Base-by-base conservation (phyloP, 1,284 basidiomycete species). In the Waitea zeae region DNA sequence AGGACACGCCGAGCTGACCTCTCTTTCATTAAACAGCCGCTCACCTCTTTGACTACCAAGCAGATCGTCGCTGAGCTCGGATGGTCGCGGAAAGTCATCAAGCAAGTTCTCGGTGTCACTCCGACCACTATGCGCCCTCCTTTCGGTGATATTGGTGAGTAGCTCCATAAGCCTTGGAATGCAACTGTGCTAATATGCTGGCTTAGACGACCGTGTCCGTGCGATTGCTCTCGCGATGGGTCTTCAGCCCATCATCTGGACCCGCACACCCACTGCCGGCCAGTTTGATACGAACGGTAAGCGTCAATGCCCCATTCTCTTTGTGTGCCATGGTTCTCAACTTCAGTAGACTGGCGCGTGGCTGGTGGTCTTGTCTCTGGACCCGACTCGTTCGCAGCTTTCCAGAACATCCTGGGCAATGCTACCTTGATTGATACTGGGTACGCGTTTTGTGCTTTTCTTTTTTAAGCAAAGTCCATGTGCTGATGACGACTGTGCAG, bases 61-160 rank as follows among this genome's bases (percentile, higher is more conserved):
- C 64, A 95, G 59, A 72, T 96, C 40, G 86, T 96, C 14, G 89
- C 89, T 17, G 90, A 96, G 56, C 66, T 97, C 33, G 89, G 83
- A 31, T 96, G 86, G 81, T 84, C 87, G 38, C 80, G 78, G 43
- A 74, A 87, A 57, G 72, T 78, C 36, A 93, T 97, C 57, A 70
- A 77, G 46, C 45, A 46, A 3, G 65, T 78, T 17, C 59, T 83
- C 39, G 84, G 86, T 45, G 78, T 89, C 17, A 83, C 82, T 4
- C 86, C 87, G 2, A 77, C 71, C 37, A 66, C 59, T 18, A 67
- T 68, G 61, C 59, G 70, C 42, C 62, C 68, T 5, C 67, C 67
- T 17, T 69, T 52, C 41, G 59, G 59, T 36, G 59, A 61, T 41
- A 55, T 62, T 29, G 53, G 52, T 53, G 29, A n/a, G 45, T 39